A percentile compares a stretch with the other conserved stretches of the same genome.
Evolutionary conservation across 352 stramenopile species (phyloP).

Genomic region (Phytophthora pinifolia): DNA sequence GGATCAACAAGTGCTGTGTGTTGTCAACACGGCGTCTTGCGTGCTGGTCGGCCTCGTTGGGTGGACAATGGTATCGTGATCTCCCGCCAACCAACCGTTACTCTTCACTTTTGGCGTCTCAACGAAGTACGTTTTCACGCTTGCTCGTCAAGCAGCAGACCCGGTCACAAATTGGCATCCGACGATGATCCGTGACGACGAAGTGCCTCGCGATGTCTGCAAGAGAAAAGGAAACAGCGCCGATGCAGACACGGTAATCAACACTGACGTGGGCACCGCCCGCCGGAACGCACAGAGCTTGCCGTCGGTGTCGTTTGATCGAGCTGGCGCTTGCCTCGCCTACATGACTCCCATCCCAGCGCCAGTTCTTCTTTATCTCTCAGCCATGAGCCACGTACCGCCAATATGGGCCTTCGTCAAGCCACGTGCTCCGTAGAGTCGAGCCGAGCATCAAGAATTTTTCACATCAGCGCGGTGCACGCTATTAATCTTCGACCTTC

Average conservation of each 20-base stretch:
- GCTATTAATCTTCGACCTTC: conserved; percentile 16
- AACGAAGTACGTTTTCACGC: too few relatives aligned
- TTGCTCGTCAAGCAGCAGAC: too few relatives aligned
- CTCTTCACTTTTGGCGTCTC: too few relatives aligned
- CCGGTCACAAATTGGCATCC: too few relatives aligned
- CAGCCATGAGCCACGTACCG: conserved; percentile 6
- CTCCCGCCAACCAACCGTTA: too few relatives aligned
- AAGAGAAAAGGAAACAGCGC: too few relatives aligned
- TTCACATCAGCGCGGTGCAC: background rate
- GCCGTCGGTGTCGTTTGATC: background rate
- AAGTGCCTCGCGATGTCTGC: too few relatives aligned
- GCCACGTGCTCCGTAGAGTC: conserved; percentile 24
- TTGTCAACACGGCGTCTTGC: too few relatives aligned
- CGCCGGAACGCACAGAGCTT: background rate
- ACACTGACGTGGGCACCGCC: background rate
- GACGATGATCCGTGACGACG: too few relatives aligned
- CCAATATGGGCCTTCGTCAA: background rate
- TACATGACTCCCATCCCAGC: conserved; percentile 2
- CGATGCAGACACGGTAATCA: background rate
- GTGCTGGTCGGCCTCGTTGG: too few relatives aligned
- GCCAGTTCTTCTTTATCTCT: background rate
- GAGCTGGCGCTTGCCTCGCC: background rate
- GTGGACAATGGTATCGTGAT: too few relatives aligned
- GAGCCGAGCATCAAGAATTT: background rate
- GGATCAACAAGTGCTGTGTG: too few relatives aligned